These are phyloP conservation scores for Ambrosiella beaveri DNA, from an alignment of 2,329 filamentous ascomycete species.

Conservation along the genomic window DNA sequence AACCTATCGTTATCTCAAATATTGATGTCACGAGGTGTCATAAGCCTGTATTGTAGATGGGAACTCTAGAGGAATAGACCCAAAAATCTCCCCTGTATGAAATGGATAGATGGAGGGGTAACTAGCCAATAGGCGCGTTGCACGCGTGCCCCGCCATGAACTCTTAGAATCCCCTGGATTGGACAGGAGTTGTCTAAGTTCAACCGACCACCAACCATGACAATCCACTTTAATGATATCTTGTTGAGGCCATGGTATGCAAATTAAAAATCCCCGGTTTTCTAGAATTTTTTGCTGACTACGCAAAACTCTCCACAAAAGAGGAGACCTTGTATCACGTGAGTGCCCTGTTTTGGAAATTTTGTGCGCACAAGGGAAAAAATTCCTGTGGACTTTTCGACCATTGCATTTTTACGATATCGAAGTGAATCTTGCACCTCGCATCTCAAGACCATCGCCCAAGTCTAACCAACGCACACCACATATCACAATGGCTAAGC, in stretches of 20 bases:
- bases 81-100: slow-evolving; percentile 11
- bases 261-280: neutral
- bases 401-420: slow-evolving; percentile 12
- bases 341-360: slow-evolving; percentile 9
- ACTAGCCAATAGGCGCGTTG: slow-evolving; percentile 12
- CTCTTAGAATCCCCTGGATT: slow-evolving; percentile 10
- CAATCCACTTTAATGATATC: neutral
- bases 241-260: neutral
- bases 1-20: neutral
- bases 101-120: slow-evolving; percentile 8
- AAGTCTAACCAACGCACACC: slow-evolving; percentile 17
- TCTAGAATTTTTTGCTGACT: slow-evolving; percentile 3
- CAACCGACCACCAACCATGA: slow-evolving; percentile 4
- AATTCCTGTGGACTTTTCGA: slow-evolving; percentile 12
- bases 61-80: slow-evolving; percentile 10
- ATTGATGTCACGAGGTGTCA: slow-evolving; percentile 6
- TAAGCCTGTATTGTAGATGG: slow-evolving; percentile 8
- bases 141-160: slow-evolving; percentile 12
- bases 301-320: slow-evolving; percentile 1
- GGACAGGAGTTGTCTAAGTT: neutral
- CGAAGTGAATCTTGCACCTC: slow-evolving; percentile 9
- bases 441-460: slow-evolving; percentile 15
- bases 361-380: slow-evolving; percentile 12
- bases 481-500: slow-evolving; percentile 68
- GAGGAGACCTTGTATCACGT: slow-evolving; percentile 10